Conservation (phyloP, 2,329 filamentous ascomycete species). For the Tothia fuscella region DNA sequence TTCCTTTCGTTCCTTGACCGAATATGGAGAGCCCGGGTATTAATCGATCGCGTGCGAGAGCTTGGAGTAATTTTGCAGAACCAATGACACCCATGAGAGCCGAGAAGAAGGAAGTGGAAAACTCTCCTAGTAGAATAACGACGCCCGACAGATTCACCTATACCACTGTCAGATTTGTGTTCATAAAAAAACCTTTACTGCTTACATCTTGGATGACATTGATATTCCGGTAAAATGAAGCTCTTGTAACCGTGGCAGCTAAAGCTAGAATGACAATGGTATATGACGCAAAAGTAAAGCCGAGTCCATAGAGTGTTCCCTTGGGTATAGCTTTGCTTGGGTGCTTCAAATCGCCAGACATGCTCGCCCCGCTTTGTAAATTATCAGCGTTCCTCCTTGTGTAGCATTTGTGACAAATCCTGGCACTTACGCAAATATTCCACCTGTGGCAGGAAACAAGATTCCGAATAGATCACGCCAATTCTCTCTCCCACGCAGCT, state of each 20-base stretch:
- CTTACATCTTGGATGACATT: conserved; percentile 65
- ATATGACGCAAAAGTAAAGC: conserved; percentile 66
- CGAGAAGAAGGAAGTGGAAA: conserved; percentile 74
- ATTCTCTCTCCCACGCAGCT: conserved; percentile 51
- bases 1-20: conserved; percentile 56
- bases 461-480: conserved; percentile 81
- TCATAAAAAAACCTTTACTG: conserved; percentile 8
- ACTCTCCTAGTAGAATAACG: conserved; percentile 68
- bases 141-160: conserved; percentile 62
- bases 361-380: conserved; percentile 65
- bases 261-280: conserved; percentile 65
- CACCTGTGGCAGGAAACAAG: conserved; percentile 60
- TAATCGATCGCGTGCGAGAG: conserved; percentile 65
- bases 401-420: not conserved
- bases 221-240: conserved; percentile 60
- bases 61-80: conserved; percentile 73
- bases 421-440: conserved; percentile 42
- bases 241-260: conserved; percentile 62
- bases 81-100: conserved; percentile 80
- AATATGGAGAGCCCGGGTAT: conserved; percentile 66
- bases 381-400: not conserved
- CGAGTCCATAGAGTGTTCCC: conserved; percentile 68
- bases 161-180: not conserved
- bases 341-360: conserved; percentile 76
- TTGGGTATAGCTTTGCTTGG: conserved; percentile 76